phyloP scores from a whole-genome alignment of 495 filamentous ascomycete species.

The Aspergillus hancockii region DNA sequence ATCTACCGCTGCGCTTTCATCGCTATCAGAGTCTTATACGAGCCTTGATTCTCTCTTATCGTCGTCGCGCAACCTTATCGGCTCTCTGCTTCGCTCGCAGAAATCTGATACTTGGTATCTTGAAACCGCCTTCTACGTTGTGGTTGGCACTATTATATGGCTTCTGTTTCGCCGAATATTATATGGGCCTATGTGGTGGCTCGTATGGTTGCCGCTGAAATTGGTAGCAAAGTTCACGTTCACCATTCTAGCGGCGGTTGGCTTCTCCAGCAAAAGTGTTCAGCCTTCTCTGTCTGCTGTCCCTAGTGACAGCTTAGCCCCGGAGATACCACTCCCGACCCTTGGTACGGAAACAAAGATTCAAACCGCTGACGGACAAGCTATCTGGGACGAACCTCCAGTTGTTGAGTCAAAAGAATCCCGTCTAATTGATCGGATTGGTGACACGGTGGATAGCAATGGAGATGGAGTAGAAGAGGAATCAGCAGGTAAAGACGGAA shows the following conservation, averaged over 20 bases:
- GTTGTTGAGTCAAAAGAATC: conserved; percentile 30
- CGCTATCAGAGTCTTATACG: conserved; percentile 76
- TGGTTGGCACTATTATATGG: conserved; percentile 77
- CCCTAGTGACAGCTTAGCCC: conserved; percentile 4
- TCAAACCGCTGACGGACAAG: conserved; percentile 18
- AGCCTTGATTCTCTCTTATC: conserved; percentile 74
- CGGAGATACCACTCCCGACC: conserved; percentile 18
- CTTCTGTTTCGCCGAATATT: conserved; percentile 79
- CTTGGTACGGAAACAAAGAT: conserved; percentile 21
- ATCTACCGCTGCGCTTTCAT: conserved; percentile 76
- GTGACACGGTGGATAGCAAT: conserved; percentile 53
- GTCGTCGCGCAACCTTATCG: conserved; percentile 71
- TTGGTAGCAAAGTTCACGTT: conserved; percentile 55
- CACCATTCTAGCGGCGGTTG: conserved; percentile 39
- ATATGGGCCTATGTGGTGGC: conserved; percentile 88
- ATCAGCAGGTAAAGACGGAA: neutral
- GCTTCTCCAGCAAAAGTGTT: conserved; percentile 35
- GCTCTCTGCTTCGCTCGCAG: conserved; percentile 76
- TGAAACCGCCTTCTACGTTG: conserved; percentile 79
- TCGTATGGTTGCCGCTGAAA: conserved; percentile 77
- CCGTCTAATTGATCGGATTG: conserved; percentile 55
- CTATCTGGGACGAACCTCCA: conserved; percentile 29
- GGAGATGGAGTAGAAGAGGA: conserved; percentile 28
- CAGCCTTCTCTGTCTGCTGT: conserved; percentile 28
- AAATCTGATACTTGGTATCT: conserved; percentile 98